Evolutionary conservation across 1,284 basidiomycete species (phyloP), one percentile per base, ranked within the genome.

Genomic region (Rugosomyces carneus): DNA sequence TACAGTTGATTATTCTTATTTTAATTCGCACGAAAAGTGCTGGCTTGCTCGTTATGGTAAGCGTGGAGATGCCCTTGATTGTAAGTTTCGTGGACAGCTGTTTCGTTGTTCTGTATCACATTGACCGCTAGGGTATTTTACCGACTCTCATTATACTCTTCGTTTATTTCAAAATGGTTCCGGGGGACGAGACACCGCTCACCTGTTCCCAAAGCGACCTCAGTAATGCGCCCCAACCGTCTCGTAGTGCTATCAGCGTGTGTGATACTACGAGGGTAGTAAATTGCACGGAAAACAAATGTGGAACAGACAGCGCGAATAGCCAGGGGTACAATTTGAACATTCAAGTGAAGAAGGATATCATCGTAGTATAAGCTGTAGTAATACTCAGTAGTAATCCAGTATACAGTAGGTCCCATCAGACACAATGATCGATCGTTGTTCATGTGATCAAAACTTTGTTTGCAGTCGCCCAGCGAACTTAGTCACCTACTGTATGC

Each of bases 381-480:
- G n/a, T n/a, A n/a, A n/a, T n/a, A n/a, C n/a, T n/a, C n/a, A n/a
- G n/a, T n/a, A n/a, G n/a, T n/a, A n/a, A n/a, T n/a, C n/a, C n/a
- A n/a, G n/a, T n/a, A n/a, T n/a, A n/a, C n/a, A n/a, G n/a, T n/a
- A n/a, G n/a, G n/a, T n/a, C n/a, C n/a, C n/a, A n/a, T n/a, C n/a
- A n/a, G n/a, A n/a, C n/a, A n/a, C n/a, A n/a, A n/a, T n/a, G n/a
- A n/a, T n/a, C n/a, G n/a, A n/a, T n/a, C n/a, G n/a, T n/a, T n/a
- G n/a, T n/a, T n/a, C n/a, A n/a, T n/a, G n/a, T n/a, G n/a, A n/a
- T n/a, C n/a, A n/a, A n/a, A n/a, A n/a, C n/a, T n/a, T n/a, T n/a
- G n/a, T n/a, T n/a, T n/a, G n/a, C n/a, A n/a, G n/a, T n/a, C n/a
- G 9, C 80, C 84, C 0, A 69, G 70, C 0, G 75, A 81, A 53